Conservation (phyloP, 2,329 filamentous ascomycete species). For the Sporothrix curviconia region DNA sequence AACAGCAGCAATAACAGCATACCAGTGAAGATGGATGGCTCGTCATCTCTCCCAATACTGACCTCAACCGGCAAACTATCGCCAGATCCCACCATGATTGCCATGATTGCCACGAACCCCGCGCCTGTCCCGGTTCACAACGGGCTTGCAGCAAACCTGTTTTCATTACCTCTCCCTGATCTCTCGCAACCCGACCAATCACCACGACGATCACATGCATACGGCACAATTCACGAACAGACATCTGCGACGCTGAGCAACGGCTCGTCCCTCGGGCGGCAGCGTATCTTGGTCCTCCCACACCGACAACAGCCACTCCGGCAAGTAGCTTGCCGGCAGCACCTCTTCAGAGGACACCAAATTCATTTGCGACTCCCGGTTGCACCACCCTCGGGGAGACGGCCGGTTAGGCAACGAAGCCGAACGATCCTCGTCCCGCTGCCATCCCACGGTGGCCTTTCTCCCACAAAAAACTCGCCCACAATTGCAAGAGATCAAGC, state of each 20-base stretch:
- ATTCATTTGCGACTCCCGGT: conserved; percentile 26
- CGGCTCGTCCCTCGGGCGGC: background rate
- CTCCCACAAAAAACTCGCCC: conserved; percentile 47
- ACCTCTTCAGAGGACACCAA: conserved; percentile 21
- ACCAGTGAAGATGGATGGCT: conserved; percentile 11
- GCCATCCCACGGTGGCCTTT: conserved; percentile 41
- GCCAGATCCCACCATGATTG: background rate
- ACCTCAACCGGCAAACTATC: background rate
- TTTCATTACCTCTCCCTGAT: conserved; percentile 37
- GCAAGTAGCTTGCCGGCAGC: conserved; percentile 3
- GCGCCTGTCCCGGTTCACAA: conserved; percentile 23
- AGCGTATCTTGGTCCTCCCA: background rate
- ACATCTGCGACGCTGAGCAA: conserved; percentile 15
- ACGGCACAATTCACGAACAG: conserved; percentile 32
- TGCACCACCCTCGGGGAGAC: conserved; percentile 16
- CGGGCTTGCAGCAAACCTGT: conserved; percentile 32
- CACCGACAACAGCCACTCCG: conserved; percentile 10
- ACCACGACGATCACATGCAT: conserved; percentile 34
- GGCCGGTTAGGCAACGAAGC: conserved; percentile 24
- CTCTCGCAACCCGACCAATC: conserved; percentile 37
- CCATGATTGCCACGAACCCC: background rate
- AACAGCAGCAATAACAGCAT: background rate
- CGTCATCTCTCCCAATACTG: background rate
- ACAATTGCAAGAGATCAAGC: conserved; percentile 29
- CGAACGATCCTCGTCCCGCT: conserved; percentile 31